Conservation (phyloP, 805 yeast genomes). For the Candida taoyuanica region DNA sequence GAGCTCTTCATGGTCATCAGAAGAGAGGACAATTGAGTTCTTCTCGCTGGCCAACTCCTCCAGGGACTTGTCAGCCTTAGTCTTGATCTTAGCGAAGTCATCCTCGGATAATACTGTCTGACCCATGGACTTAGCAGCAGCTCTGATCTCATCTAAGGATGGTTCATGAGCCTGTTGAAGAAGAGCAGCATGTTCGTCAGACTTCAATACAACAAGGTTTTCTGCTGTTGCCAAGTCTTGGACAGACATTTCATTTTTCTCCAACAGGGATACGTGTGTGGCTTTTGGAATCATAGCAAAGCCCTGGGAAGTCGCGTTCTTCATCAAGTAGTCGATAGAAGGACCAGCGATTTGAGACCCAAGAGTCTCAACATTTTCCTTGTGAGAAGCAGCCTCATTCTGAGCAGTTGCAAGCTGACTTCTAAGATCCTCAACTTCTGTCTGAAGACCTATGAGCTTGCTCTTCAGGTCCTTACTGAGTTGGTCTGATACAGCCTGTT, state of each 20-base stretch:
- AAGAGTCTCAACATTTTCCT: slow-evolving; percentile 1
- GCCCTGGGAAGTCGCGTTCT: slow-evolving; percentile 28
- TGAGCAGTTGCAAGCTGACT: not conserved
- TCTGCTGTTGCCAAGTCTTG: slow-evolving; percentile 24
- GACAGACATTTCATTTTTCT: slow-evolving; percentile 14
- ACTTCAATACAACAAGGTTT: slow-evolving; percentile 11
- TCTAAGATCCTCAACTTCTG: slow-evolving; percentile 4
- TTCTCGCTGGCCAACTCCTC: slow-evolving; percentile 18
- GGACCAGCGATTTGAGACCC: slow-evolving; percentile 28
- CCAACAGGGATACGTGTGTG: slow-evolving; percentile 21
- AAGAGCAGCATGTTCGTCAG: slow-evolving; percentile 12
- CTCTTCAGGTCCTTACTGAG: slow-evolving; percentile 18
- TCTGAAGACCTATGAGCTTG: slow-evolving; percentile 2
- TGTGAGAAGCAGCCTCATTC: slow-evolving; percentile 1
- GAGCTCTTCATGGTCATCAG: slow-evolving; percentile 9
- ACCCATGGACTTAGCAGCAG: slow-evolving; percentile 9
- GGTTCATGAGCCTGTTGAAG: slow-evolving; percentile 21
- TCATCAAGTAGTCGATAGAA: slow-evolving; percentile 26
- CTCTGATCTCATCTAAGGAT: slow-evolving; percentile 21
- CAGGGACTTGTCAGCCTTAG: slow-evolving; percentile 15
- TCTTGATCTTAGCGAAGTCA: slow-evolving; percentile 14
- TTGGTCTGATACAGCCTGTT: slow-evolving; percentile 8
- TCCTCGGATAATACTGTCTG: slow-evolving; percentile 19
- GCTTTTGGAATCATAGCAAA: slow-evolving; percentile 24
- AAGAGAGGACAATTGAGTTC: slow-evolving; percentile 5